These are phyloP conservation scores for Litchi chinensis DNA, from an alignment of 345 rosid genomes.

Conservation along the genomic window DNA sequence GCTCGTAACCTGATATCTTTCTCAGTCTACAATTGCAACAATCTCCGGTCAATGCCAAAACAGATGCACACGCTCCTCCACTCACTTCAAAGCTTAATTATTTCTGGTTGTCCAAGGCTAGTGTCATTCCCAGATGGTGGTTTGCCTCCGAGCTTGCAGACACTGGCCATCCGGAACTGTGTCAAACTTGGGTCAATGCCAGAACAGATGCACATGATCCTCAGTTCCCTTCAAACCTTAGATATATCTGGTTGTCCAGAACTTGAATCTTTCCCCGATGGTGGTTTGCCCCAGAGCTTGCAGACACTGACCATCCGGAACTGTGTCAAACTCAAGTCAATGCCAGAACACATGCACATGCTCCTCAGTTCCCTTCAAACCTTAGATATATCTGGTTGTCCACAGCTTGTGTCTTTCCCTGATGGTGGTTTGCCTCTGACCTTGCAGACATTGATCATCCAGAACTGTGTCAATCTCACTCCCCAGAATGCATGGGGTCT, in stretches of 20 bases:
- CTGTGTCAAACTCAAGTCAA: not conserved
- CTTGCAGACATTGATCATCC: not conserved
- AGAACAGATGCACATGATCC: not conserved
- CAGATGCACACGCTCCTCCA: not conserved
- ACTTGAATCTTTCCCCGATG: not conserved
- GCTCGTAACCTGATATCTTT: constrained; percentile 12
- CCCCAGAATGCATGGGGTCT: not conserved
- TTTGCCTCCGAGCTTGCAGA: not conserved
- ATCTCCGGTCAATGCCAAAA: constrained; percentile 5
- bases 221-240: not conserved
- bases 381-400: not conserved
- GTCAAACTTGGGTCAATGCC: not conserved
- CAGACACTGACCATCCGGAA: not conserved
- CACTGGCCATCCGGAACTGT: not conserved
- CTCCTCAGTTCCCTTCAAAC: not conserved
- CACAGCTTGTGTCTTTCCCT: not conserved
- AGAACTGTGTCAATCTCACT: not conserved
- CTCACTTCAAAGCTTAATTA: not conserved
- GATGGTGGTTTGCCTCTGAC: not conserved
- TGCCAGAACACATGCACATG: not conserved
- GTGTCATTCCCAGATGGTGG: not conserved
- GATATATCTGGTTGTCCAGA: not conserved
- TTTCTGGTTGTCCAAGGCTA: not conserved
- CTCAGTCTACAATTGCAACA: constrained; percentile 28
- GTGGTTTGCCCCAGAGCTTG: not conserved